A percentile compares a stretch with the other conserved stretches of the same genome.
phyloP scores from a whole-genome alignment of 2,329 filamentous ascomycete species.

The Ascocoryne sarcoides region DNA sequence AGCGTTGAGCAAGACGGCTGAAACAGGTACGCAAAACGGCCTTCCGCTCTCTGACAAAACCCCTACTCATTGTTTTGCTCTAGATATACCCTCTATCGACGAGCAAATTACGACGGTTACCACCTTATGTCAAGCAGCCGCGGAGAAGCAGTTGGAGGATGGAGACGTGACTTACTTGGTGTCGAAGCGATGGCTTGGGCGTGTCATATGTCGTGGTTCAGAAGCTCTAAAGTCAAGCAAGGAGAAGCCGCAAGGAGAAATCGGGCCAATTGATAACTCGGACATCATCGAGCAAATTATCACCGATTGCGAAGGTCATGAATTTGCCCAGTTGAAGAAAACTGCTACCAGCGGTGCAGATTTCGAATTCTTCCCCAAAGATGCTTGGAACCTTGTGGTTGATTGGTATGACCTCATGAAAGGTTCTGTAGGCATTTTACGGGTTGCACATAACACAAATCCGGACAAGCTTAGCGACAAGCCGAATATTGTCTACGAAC shows the following conservation, averaged over 20 bases:
- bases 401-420: conserved; percentile 73
- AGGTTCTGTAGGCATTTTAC: conserved; percentile 61
- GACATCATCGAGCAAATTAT: conserved; percentile 63
- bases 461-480: conserved; percentile 39
- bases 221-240: conserved; percentile 51
- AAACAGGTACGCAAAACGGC: conserved; percentile 3
- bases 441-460: conserved; percentile 70
- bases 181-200: conserved; percentile 69
- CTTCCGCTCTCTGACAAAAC: not conserved
- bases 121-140: conserved; percentile 45
- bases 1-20: not conserved
- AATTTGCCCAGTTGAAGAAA: conserved; percentile 68
- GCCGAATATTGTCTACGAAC: conserved; percentile 70
- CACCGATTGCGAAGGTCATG: conserved; percentile 38
- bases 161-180: conserved; percentile 71
- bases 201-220: conserved; percentile 58
- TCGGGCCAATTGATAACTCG: conserved; percentile 77
- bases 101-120: conserved; percentile 69
- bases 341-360: conserved; percentile 59
- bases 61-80: conserved; percentile 2
- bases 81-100: conserved; percentile 42
- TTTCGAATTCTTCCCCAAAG: conserved; percentile 67
- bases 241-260: conserved; percentile 47
- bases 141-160: conserved; percentile 46
- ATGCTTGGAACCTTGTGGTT: conserved; percentile 73